These are phyloP conservation scores for Vaccinium vitisidaea DNA, from an alignment of 148 eudicot species.

Conservation along the genomic window DNA sequence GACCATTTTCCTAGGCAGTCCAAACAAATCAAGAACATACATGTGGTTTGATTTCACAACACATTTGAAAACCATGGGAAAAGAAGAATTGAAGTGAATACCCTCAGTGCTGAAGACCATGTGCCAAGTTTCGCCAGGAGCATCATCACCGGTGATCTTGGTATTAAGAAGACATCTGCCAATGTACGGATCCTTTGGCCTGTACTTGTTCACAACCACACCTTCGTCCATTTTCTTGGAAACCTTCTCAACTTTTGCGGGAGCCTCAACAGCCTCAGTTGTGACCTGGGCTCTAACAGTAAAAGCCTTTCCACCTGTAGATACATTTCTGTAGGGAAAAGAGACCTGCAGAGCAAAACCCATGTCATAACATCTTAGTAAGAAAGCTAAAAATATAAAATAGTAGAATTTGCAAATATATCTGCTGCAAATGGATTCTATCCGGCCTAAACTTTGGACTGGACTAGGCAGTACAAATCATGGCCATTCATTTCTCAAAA, in stretches of 20 bases:
- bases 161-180: conserved; percentile 86
- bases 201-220: conserved; percentile 72
- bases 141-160: conserved; percentile 95
- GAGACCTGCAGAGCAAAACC: conserved; percentile 45
- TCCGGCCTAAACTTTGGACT: too few relatives aligned
- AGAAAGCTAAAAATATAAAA: background rate
- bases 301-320: conserved; percentile 35
- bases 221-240: conserved; percentile 94
- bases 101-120: conserved; percentile 96
- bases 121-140: conserved; percentile 99
- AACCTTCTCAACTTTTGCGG: conserved; percentile 69
- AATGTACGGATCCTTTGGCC: conserved; percentile 86
- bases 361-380: background rate
- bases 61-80: background rate
- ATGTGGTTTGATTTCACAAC: background rate
- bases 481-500: too few relatives aligned
- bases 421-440: background rate
- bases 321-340: conserved; percentile 59
- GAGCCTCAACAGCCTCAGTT: conserved; percentile 43
- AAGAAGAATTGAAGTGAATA: conserved; percentile 20
- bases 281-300: conserved; percentile 75
- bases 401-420: background rate
- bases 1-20: background rate
- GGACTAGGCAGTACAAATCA: too few relatives aligned
- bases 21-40: background rate